These are phyloP conservation scores for Lichtheimia hyalospora DNA, from an alignment of 371 early-diverging fungal species.

Conservation along the genomic window DNA sequence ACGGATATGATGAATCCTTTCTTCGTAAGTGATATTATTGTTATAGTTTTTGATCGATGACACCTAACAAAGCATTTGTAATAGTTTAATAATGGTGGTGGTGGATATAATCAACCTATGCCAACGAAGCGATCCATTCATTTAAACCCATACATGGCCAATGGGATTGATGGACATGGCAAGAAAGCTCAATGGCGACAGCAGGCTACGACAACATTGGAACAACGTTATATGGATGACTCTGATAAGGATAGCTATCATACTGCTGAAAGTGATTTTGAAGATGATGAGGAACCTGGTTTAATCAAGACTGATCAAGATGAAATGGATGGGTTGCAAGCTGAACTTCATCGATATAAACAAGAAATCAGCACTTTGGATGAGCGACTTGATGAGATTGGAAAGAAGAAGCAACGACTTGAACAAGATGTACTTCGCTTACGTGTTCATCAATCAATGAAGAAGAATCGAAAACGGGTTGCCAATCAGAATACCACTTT, in stretches of 20 bases:
- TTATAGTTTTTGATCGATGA: no score
- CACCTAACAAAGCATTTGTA: no score
- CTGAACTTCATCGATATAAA: conserved; percentile 10
- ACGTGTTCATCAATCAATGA: conserved; percentile 10
- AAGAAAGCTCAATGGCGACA: not conserved
- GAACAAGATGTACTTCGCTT: conserved; percentile 12
- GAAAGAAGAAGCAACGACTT: conserved; percentile 1
- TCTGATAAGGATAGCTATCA: not conserved
- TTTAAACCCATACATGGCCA: not conserved
- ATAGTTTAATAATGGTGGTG: no score
- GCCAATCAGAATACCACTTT: no score
- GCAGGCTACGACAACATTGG: not conserved
- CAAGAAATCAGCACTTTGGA: not conserved
- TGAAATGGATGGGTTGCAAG: conserved; percentile 8
- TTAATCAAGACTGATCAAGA: conserved; percentile 4
- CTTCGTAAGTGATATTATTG: no score
- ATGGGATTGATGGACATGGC: not conserved
- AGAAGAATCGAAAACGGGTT: conserved; percentile 1
- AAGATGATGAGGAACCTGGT: conserved; percentile 9
- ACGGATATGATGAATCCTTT: no score
- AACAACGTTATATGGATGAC: no score
- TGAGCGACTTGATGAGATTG: not conserved
- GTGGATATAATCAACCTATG: no score
- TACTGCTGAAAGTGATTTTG: conserved; percentile 5
- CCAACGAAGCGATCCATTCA: not conserved